Conservation (phyloP, 2,329 filamentous ascomycete genomes). For the Penicillium sp. region DNA sequence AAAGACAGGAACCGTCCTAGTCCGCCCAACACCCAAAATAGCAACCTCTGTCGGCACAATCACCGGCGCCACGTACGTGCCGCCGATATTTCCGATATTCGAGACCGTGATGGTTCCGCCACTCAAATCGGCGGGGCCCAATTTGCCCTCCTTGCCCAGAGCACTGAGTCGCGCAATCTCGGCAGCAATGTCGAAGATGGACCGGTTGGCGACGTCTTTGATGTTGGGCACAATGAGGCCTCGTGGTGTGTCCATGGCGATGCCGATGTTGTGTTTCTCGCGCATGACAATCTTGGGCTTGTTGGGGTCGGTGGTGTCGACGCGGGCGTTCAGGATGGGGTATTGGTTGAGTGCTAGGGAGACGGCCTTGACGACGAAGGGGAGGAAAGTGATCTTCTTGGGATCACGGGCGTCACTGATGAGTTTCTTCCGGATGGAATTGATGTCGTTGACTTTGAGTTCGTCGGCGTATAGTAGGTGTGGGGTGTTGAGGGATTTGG, state of each 20-base stretch:
- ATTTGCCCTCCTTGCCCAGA: conserved; percentile 72
- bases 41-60: conserved; percentile 89
- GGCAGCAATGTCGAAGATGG: conserved; percentile 73
- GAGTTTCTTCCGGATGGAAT: conserved; percentile 70
- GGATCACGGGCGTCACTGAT: conserved; percentile 60
- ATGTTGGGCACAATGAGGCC: conserved; percentile 92
- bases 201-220: conserved; percentile 75
- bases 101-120: conserved; percentile 94
- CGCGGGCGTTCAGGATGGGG: conserved; percentile 82
- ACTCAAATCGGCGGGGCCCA: conserved; percentile 72
- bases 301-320: conserved; percentile 64
- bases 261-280: conserved; percentile 87
- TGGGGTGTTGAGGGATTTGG: conserved; percentile 82
- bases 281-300: conserved; percentile 79
- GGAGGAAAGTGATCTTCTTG: conserved; percentile 80
- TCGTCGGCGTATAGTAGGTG: conserved; percentile 96
- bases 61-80: conserved; percentile 86
- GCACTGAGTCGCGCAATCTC: conserved; percentile 74
- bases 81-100: conserved; percentile 94
- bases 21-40: conserved; percentile 84
- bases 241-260: conserved; percentile 89
- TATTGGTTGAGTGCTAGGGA: conserved; percentile 80
- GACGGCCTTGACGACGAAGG: conserved; percentile 94
- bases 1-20: conserved; percentile 81
- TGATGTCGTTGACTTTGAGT: conserved; percentile 76